Base-by-base conservation (phyloP, 1,139 yeast genomes). In the Debaryomyces sp. region DNA sequence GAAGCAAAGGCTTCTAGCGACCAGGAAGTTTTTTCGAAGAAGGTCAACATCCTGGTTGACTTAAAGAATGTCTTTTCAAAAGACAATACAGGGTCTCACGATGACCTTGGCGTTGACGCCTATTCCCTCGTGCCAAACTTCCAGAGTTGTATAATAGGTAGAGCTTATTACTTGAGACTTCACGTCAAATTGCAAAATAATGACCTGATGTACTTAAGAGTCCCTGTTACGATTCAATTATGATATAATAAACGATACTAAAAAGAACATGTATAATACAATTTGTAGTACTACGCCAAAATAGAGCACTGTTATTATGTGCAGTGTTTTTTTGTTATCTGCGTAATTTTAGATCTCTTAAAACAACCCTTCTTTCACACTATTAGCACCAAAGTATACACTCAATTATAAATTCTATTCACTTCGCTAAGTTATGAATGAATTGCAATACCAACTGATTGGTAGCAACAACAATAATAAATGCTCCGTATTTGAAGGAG, bases 401-500 rank as follows among this genome's bases (percentile, higher is more conserved):
- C n/a, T 35, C 27, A n/a, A 21, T 35, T 21, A 10, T 24, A 12
- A 35, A 4, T n/a, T 34, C 12, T 18, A 34, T 17, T 12, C 38
- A 12, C 9, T 21, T 22, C 13, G 22, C 35, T 35, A n/a, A 35
- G 23, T 15, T 35, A 35, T 39, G 42, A 30, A 12, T 12, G 17
- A 10, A 15, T 27, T 21, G 23, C n/a, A 39, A 30, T 39, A 26
- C 42, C 22, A 13, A n/a, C 12, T 27, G 12, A 9, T 39, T 13
- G 59, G 61, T 13, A 32, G 13, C 13, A 21, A 6, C 23, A 22
- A 41, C 18, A 30, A 41, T 36, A 51, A 55, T 37, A 52, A 55
- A 12, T 80, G 87, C 57, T 52, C 69, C 1, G 69, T 71, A 13
- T 82, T 70, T 58, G 70, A 70, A 45, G 75, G 77, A 10, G 83